Conservation (phyloP, 1,139 yeast genomes). For the Spathaspora sp. region DNA sequence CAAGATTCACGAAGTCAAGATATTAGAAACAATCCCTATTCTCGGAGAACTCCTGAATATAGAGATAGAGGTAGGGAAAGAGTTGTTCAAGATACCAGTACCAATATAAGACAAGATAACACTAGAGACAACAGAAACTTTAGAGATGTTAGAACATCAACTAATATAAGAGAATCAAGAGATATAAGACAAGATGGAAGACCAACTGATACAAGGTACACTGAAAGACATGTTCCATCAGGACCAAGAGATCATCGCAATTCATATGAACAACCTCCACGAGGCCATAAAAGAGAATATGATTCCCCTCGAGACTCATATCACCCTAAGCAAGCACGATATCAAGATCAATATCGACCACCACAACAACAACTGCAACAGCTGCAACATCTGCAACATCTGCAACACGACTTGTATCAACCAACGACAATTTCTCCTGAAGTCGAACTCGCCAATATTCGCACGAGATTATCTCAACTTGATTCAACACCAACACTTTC, state of each 20-base stretch:
- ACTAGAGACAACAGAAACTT: conserved; percentile 9
- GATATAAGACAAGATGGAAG: too few relatives aligned
- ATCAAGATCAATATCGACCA: not conserved
- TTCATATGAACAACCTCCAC: not conserved
- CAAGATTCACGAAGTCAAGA: not conserved
- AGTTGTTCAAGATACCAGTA: conserved; percentile 4
- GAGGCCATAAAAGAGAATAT: conserved; percentile 5
- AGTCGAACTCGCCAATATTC: conserved; percentile 7
- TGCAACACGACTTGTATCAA: not conserved
- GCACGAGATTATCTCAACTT: conserved; percentile 20
- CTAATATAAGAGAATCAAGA: not conserved
- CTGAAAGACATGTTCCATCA: not conserved
- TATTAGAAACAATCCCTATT: not conserved
- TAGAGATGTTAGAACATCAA: conserved; percentile 5
- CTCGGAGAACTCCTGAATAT: conserved; percentile 8
- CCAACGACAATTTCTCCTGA: conserved; percentile 8
- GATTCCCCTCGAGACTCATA: not conserved
- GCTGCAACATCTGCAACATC: too few relatives aligned
- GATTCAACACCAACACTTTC: conserved; percentile 25
- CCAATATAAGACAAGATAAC: conserved; percentile 1
- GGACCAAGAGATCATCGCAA: not conserved
- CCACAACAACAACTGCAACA: not conserved
- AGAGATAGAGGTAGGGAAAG: conserved; percentile 12
- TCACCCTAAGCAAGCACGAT: conserved; percentile 3
- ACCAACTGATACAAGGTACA: not conserved